Evolutionary conservation across 495 filamentous ascomycete genomes (phyloP), one percentile per base, ranked within the genome.

Genomic region (Lineolata rhizophorae): DNA sequence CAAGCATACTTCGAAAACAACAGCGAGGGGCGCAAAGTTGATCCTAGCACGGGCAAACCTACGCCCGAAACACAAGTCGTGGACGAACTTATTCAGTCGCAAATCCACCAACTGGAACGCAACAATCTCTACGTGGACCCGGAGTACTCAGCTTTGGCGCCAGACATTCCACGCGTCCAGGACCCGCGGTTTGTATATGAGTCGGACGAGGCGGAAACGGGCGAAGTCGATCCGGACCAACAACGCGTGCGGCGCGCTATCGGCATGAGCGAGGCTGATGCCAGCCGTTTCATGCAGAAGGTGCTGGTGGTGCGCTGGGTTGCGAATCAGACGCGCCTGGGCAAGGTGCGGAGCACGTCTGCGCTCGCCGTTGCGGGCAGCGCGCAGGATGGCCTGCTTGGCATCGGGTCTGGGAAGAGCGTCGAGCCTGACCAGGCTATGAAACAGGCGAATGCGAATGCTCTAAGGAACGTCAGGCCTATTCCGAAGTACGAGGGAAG

Each of bases 301-400:
- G n/a, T n/a, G n/a, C n/a, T n/a, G n/a, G n/a, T n/a, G n/a, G n/a
- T n/a, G 2, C 75, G 83, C 44, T 48, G 48, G 1, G 90, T 99
- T 28, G 57, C 64, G 37, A 99, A 99, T 54, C 83, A 93, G 64
- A 95, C 90, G 18, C 77, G 82, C 58, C 67, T 99, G 53, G 87
- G 87, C 42, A 99, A 94, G 65, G 69, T 95, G 33, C 54, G 54
- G 31, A 71, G 67, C 45, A 37, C 61, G 6, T 87, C 83, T 48
- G 52, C 59, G 37, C 53, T 93, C 26, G 64, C 67, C 3, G 63
- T 93, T 29, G 82, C 81, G 4, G 87, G 87, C 28, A 90, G 94
- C 48, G 59, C 62, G 20, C 64, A 85, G n/a, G 14, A 30, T 34
- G 87, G 87, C 15, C 58, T 85, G 44, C 45, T 99, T 27, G 87